Evolutionary conservation across 345 rosid genomes (phyloP).

Genomic region (Zanthoxylum bungeanum): DNA sequence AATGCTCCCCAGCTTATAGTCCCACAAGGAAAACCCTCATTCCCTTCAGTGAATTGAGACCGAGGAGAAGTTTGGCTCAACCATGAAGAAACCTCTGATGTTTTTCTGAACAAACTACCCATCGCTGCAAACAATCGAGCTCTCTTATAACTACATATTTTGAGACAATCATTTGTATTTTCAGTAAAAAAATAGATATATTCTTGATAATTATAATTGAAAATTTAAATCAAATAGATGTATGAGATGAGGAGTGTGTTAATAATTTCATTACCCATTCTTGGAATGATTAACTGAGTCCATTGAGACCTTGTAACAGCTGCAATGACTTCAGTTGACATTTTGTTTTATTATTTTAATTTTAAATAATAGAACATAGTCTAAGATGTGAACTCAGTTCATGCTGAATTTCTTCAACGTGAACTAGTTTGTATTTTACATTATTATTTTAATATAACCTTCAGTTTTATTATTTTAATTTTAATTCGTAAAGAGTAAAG

Average conservation of each 20-base stretch:
- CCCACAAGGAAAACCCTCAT: conserved; percentile 13
- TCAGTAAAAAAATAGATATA: background rate
- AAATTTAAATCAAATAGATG: background rate
- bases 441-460: too few relatives aligned
- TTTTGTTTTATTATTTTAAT: too few relatives aligned
- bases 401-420: too few relatives aligned
- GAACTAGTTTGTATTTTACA: too few relatives aligned
- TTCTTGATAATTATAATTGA: background rate
- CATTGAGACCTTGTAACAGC: conserved; percentile 83
- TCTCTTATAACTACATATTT: conserved; percentile 60
- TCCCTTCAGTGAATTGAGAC: conserved; percentile 30
- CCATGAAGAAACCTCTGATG: conserved; percentile 48
- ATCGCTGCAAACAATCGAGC: conserved; percentile 56
- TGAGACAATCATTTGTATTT: background rate
- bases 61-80: conserved; percentile 60
- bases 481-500: too few relatives aligned
- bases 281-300: conserved; percentile 71
- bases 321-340: conserved; percentile 66
- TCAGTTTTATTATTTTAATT: too few relatives aligned
- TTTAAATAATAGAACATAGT: too few relatives aligned
- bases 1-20: conserved; percentile 30
- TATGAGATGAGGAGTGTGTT: background rate
- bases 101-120: conserved; percentile 50
- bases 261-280: conserved; percentile 50
- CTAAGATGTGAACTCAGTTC: too few relatives aligned